A percentile compares a stretch with the other conserved stretches of the same genome.
phyloP scores from a whole-genome alignment of 1,284 basidiomycete genomes.

The Trichosporon faecale region DNA sequence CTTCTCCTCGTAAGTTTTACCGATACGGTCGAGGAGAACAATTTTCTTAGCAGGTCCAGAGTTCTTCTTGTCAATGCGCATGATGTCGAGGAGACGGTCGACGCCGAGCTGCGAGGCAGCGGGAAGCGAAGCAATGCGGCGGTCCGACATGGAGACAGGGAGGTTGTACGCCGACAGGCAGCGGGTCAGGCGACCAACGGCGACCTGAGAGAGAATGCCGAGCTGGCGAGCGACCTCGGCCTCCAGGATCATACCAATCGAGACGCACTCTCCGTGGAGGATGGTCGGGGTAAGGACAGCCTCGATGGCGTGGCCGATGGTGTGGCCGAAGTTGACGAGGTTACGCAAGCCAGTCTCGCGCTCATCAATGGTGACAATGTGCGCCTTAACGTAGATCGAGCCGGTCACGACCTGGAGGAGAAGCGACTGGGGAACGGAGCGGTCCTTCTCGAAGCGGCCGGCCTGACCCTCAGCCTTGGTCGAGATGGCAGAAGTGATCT shows the following conservation, averaged over 20 bases:
- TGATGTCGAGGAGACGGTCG: slow-evolving; percentile 81
- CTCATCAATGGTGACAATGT: slow-evolving; percentile 93
- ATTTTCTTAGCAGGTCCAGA: slow-evolving; percentile 83
- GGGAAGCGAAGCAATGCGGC: slow-evolving; percentile 68
- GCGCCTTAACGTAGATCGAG: slow-evolving; percentile 85
- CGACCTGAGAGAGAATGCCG: slow-evolving; percentile 81
- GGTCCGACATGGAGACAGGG: slow-evolving; percentile 73
- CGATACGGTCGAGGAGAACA: slow-evolving; percentile 85
- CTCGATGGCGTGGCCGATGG: slow-evolving; percentile 93
- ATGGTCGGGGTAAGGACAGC: slow-evolving; percentile 85
- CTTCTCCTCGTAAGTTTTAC: slow-evolving; percentile 86
- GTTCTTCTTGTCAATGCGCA: slow-evolving; percentile 97
- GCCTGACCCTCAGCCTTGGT: slow-evolving; percentile 55
- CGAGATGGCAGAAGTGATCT: slow-evolving; percentile 79
- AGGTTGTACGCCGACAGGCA: slow-evolving; percentile 83
- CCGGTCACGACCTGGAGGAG: slow-evolving; percentile 75
- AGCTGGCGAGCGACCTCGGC: slow-evolving; percentile 85
- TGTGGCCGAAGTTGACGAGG: slow-evolving; percentile 96
- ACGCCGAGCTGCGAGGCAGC: slow-evolving; percentile 70
- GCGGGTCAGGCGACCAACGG: slow-evolving; percentile 77
- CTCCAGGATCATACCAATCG: slow-evolving; percentile 89
- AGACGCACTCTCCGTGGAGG: slow-evolving; percentile 90
- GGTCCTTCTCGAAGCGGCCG: slow-evolving; percentile 66
- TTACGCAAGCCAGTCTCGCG: slow-evolving; percentile 92
- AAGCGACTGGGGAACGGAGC: slow-evolving; percentile 66